Evolutionary conservation across 805 yeast species (phyloP).

Genomic region (Saturnispora galanensis): DNA sequence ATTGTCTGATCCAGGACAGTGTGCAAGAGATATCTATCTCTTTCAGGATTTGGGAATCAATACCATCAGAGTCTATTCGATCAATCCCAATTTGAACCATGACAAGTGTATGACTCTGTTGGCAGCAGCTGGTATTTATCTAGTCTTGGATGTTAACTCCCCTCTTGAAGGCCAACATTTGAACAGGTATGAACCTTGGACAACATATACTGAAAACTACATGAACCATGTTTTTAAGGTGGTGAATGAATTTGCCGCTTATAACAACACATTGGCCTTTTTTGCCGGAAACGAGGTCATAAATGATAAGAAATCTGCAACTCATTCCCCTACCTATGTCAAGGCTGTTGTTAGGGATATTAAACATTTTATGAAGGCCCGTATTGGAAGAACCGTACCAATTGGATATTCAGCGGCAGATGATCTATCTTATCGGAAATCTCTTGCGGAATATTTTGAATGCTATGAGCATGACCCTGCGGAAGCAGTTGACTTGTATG

Average conservation of each 20-base stretch:
- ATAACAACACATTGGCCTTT: slow-evolving; percentile 62
- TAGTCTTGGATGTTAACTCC: slow-evolving; percentile 65
- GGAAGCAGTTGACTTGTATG: slow-evolving; percentile 83
- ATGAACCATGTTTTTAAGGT: slow-evolving; percentile 76
- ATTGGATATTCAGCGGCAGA: slow-evolving; percentile 93
- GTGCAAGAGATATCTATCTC: slow-evolving; percentile 58
- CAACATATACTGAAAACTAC: slow-evolving; percentile 39
- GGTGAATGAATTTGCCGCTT: slow-evolving; percentile 52
- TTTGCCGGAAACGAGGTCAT: slow-evolving; percentile 80
- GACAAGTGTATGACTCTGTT: slow-evolving; percentile 57
- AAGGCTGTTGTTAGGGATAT: slow-evolving; percentile 77
- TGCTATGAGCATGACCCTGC: slow-evolving; percentile 65
- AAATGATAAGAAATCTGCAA: slow-evolving; percentile 42
- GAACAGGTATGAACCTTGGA: slow-evolving; percentile 67
- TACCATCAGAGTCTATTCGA: slow-evolving; percentile 67
- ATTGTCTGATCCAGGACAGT: slow-evolving; percentile 45
- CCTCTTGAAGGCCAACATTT: slow-evolving; percentile 54
- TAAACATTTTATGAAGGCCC: slow-evolving; percentile 55
- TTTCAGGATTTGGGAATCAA: slow-evolving; percentile 63
- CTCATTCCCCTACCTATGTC: slow-evolving; percentile 61
- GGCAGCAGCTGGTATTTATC: slow-evolving; percentile 64
- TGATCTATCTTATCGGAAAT: slow-evolving; percentile 57
- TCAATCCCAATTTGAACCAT: slow-evolving; percentile 64
- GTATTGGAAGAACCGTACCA: slow-evolving; percentile 55
- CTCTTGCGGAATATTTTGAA: slow-evolving; percentile 75